These are phyloP conservation scores for Globisporangium canariense DNA, from an alignment of 352 stramenopile species.

Conservation along the genomic window DNA sequence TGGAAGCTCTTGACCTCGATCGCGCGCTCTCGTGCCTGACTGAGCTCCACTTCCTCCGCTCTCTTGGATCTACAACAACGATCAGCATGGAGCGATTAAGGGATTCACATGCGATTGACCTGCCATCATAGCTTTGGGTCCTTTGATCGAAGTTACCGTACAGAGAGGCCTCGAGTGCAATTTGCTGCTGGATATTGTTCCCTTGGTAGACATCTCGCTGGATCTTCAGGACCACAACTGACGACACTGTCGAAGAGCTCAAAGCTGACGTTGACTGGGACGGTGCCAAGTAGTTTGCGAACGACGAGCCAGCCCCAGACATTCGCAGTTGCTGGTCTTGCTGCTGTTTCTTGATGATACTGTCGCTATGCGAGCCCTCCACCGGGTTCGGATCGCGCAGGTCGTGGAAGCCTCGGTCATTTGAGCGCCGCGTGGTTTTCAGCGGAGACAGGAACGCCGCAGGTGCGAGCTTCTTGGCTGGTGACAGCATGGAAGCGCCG, in stretches of 20 bases:
- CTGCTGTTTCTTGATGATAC: background rate
- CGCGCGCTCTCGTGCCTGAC: conserved; percentile 7
- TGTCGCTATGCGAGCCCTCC: background rate
- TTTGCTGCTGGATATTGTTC: conserved; percentile 12
- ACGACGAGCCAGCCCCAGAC: background rate
- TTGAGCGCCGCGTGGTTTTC: conserved; percentile 18
- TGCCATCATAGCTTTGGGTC: background rate
- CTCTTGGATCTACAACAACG: conserved; percentile 8
- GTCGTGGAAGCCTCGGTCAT: conserved; percentile 4
- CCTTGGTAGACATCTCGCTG: background rate
- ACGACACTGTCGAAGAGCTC: background rate
- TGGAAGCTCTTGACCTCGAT: conserved; percentile 20
- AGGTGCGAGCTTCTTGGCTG: conserved; percentile 20
- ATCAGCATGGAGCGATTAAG: too few relatives aligned
- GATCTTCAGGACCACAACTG: background rate
- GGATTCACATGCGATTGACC: background rate
- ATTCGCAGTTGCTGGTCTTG: background rate
- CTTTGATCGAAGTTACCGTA: background rate
- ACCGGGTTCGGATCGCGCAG: conserved; percentile 1
- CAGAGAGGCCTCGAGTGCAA: conserved; percentile 7
- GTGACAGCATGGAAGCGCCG: background rate
- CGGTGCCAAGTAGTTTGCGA: background rate
- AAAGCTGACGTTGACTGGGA: background rate
- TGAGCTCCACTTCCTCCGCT: conserved; percentile 8
- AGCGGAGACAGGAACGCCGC: conserved; percentile 30